A percentile compares a stretch with the other conserved stretches of the same genome.
Evolutionary conservation across 169 alveolate species (phyloP).

Genomic region (Cryptosporidium parvum): DNA sequence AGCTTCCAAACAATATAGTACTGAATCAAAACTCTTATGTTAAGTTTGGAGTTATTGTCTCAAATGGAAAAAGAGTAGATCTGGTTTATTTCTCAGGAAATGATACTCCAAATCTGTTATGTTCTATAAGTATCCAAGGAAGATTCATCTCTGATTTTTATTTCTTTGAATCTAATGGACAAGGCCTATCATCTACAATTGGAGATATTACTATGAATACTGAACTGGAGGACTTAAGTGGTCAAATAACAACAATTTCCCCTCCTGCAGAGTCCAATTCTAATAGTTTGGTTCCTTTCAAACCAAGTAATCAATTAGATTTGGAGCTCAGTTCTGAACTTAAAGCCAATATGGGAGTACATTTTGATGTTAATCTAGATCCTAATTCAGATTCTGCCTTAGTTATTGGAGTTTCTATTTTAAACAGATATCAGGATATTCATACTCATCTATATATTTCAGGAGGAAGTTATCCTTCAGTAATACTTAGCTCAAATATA

Average conservation of each 20-base stretch:
- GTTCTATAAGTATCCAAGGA: constrained; percentile 14
- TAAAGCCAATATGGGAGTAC: constrained; percentile 29
- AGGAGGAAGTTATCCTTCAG: constrained; percentile 56
- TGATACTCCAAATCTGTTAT: constrained; percentile 10
- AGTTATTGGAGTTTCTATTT: constrained; percentile 24
- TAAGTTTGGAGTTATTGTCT: constrained; percentile 28
- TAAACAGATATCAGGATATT: constrained; percentile 24
- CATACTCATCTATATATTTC: constrained; percentile 19
- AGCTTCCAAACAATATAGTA: not conserved
- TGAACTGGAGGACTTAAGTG: not conserved
- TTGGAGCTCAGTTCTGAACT: constrained; percentile 38
- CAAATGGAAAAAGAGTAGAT: constrained; percentile 17
- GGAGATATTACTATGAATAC: constrained; percentile 68
- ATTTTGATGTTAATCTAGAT: constrained; percentile 17
- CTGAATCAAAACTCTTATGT: not conserved
- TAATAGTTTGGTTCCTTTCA: constrained; percentile 12
- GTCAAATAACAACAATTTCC: not conserved
- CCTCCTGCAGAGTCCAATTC: not conserved
- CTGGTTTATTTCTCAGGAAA: not conserved
- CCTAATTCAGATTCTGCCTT: constrained; percentile 11
- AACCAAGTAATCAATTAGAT: constrained; percentile 1
- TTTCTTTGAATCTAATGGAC: constrained; percentile 38
- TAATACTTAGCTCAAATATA: constrained; percentile 26
- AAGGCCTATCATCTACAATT: constrained; percentile 21
- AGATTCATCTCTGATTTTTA: constrained; percentile 21